These are phyloP conservation scores for Blumeriella jaapii DNA, from an alignment of 2,329 filamentous ascomycete species.

Conservation along the genomic window DNA sequence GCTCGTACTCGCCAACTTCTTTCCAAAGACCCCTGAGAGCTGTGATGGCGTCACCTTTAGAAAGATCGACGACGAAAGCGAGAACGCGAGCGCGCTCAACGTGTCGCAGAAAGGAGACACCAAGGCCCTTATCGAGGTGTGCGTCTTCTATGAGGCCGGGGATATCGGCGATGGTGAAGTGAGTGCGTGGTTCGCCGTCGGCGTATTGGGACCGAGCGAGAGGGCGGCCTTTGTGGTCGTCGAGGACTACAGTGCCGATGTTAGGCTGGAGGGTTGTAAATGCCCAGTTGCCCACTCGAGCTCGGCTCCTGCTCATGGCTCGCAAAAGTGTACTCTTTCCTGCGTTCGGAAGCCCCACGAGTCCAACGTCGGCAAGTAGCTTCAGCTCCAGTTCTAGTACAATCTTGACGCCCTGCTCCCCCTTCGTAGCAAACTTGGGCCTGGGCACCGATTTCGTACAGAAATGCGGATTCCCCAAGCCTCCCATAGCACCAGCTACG, in stretches of 20 bases:
- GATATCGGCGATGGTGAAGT: constrained; percentile 92
- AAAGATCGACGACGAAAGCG: constrained; percentile 85
- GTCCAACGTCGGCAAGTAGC: constrained; percentile 84
- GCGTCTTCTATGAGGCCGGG: constrained; percentile 88
- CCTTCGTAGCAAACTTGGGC: constrained; percentile 81
- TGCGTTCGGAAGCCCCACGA: constrained; percentile 91
- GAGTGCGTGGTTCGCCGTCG: constrained; percentile 49
- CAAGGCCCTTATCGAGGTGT: constrained; percentile 82
- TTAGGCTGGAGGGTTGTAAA: constrained; percentile 94
- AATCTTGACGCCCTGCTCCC: constrained; percentile 67
- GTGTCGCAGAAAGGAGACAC: constrained; percentile 84
- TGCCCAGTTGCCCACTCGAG: constrained; percentile 86
- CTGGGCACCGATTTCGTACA: constrained; percentile 60
- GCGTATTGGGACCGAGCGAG: constrained; percentile 31
- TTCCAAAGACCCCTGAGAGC: constrained; percentile 77
- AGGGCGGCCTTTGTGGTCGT: constrained; percentile 72
- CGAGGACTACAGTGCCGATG: constrained; percentile 89
- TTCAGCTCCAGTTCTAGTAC: constrained; percentile 84
- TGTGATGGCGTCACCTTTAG: constrained; percentile 63
- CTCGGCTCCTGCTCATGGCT: constrained; percentile 76
- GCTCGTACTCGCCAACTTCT: constrained; percentile 78
- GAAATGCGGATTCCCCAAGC: constrained; percentile 90
- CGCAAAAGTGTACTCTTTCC: constrained; percentile 90
- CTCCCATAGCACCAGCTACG: constrained; percentile 77
- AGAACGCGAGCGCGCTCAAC: constrained; percentile 88